A percentile compares a stretch with the other conserved stretches of the same genome.
phyloP scores from a whole-genome alignment of 1,139 yeast species.

The Pichia sp. region DNA sequence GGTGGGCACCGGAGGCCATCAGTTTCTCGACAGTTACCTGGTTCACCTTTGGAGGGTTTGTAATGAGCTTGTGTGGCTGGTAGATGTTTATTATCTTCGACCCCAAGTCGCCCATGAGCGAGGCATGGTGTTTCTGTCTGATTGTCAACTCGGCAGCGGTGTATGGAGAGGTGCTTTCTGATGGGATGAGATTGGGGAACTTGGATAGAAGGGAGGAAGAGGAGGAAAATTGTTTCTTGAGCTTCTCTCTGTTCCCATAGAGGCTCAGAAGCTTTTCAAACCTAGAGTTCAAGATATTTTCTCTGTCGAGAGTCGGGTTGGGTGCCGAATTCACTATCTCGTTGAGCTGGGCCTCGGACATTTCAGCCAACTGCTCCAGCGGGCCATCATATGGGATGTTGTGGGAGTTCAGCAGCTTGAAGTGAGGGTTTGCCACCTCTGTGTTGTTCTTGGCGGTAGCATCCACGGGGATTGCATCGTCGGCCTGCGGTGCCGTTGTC shows the following conservation, averaged over 20 bases:
- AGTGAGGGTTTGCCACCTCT: neutral
- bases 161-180: slow-evolving; percentile 47
- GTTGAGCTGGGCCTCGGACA: slow-evolving; percentile 28
- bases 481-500: neutral
- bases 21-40: slow-evolving; percentile 64
- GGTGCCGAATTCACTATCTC: slow-evolving; percentile 25
- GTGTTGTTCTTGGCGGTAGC: no score
- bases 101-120: slow-evolving; percentile 54
- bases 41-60: slow-evolving; percentile 52
- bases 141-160: slow-evolving; percentile 71
- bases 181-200: slow-evolving; percentile 38
- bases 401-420: slow-evolving; percentile 12
- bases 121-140: slow-evolving; percentile 61
- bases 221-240: slow-evolving; percentile 21
- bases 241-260: slow-evolving; percentile 25
- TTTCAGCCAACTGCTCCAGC: slow-evolving; percentile 21
- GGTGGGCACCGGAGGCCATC: slow-evolving; percentile 89
- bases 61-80: slow-evolving; percentile 63
- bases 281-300: slow-evolving; percentile 24
- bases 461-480: neutral
- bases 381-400: slow-evolving; percentile 16
- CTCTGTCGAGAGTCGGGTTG: slow-evolving; percentile 29
- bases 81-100: slow-evolving; percentile 62
- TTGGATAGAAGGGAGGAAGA: slow-evolving; percentile 27
- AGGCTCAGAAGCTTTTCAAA: slow-evolving; percentile 28